Base-by-base conservation (phyloP, 2,329 filamentous ascomycete genomes). In the Hypoxylon sp. region DNA sequence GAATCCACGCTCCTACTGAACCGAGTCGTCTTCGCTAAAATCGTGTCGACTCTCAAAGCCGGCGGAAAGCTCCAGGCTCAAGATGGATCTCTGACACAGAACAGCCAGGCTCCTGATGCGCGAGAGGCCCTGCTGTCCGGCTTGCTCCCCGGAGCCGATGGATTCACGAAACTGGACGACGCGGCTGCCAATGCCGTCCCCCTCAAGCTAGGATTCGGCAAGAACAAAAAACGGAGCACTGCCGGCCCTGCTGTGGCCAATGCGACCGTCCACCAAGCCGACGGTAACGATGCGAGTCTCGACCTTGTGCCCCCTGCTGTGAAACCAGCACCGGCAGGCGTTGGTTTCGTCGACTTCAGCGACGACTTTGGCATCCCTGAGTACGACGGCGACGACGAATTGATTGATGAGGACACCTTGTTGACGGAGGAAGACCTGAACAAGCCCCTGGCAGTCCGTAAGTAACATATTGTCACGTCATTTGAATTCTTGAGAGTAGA, bases 341-440 rank as follows among this genome's bases (percentile, higher is more conserved):
- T 92, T 11, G 90, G 89, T 32, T 91, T 91, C 70, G 86, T 92
- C 36, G 89, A 91, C 73, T 86, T 89, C 65, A 84, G 83, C 69
- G 87, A 91, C 70, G 89, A 92, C 69, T 82, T 90, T 60, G 83
- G 83, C 67, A 79, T 80, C 75, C 74, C 86, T 55, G 85, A 86
- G 65, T 85, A 85, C 46, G 91, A 93, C 71, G 86, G 85, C 53
- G 91, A 93, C 72, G 93, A 96, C 69, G 94, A 96, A 58, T 80
- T 97, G 56, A 96, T 99, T 71, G 93, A 98, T 75, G 96, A 98
- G 78, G 91, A 97, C 74, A 89, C 89, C 8, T 83, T 99, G 30
- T 83, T 99, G 72, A 93, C 90, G 2, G 93, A 94, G 74, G 92
- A 93, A 66, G 95, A 99, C 75, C 83, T 96, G 71, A 88, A 88